Conservation (phyloP, 805 yeast genomes). For the Priceomyces haplophilus region DNA sequence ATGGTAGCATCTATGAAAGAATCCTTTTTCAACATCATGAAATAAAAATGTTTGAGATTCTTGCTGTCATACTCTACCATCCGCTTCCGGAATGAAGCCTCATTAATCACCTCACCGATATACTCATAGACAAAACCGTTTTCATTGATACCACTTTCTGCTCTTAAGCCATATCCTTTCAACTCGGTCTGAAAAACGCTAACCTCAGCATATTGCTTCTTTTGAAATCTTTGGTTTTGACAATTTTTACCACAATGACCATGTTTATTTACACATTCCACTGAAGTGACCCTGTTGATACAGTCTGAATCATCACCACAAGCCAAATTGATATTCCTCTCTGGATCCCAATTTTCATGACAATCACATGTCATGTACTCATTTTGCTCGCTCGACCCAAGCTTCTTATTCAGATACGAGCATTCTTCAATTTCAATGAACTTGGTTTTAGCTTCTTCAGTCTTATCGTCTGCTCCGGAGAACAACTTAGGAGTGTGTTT, state of each 20-base stretch:
- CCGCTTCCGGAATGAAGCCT: conserved; percentile 66
- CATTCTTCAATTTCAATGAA: conserved; percentile 59
- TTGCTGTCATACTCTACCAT: conserved; percentile 70
- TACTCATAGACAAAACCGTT: conserved; percentile 85
- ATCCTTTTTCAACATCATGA: conserved; percentile 92
- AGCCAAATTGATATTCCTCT: conserved; percentile 48
- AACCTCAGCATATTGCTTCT: conserved; percentile 66
- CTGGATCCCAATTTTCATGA: conserved; percentile 45
- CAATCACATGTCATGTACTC: conserved; percentile 94
- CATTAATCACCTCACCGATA: conserved; percentile 90
- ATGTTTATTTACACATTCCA: conserved; percentile 77
- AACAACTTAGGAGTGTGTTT: conserved; percentile 22
- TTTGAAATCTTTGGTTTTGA: conserved; percentile 86
- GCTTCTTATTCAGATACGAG: conserved; percentile 54
- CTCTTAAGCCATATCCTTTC: conserved; percentile 90
- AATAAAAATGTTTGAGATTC: conserved; percentile 79
- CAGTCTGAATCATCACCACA: conserved; percentile 87
- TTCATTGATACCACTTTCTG: conserved; percentile 53
- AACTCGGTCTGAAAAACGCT: conserved; percentile 77
- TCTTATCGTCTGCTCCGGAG: conserved; percentile 49
- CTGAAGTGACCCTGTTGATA: conserved; percentile 86
- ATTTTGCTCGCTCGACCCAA: conserved; percentile 72
- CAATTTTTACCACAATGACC: conserved; percentile 76
- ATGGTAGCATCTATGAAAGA: conserved; percentile 94
- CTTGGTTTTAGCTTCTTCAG: conserved; percentile 62